A percentile compares a stretch with the other conserved stretches of the same genome.
Conservation (phyloP, 805 yeast species). For the Suhomyces sp. region DNA sequence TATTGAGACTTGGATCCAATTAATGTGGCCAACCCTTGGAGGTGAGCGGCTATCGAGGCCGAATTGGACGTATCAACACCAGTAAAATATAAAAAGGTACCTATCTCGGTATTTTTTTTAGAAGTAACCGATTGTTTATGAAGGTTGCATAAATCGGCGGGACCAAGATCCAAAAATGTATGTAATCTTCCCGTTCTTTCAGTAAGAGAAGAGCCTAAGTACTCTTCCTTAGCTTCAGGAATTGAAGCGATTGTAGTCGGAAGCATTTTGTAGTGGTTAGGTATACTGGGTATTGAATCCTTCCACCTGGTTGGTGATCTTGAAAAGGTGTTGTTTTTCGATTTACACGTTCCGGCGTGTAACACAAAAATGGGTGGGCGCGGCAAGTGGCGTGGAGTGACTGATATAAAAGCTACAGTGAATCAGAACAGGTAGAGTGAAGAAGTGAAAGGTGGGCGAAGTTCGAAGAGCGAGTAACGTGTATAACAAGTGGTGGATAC, state of each 20-base stretch:
- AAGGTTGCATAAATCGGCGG: slow-evolving; percentile 61
- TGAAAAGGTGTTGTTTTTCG: background rate
- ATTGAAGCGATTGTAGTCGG: slow-evolving; percentile 56
- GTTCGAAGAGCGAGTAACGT: background rate
- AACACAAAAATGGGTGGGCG: background rate
- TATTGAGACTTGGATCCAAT: slow-evolving; percentile 58
- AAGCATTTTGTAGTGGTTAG: slow-evolving; percentile 21
- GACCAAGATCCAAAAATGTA: slow-evolving; percentile 65
- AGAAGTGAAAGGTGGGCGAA: background rate
- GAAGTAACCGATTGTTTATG: slow-evolving; percentile 41
- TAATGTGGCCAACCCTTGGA: slow-evolving; percentile 64
- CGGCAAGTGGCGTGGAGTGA: background rate
- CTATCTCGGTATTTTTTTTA: slow-evolving; percentile 49
- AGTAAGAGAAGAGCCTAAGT: slow-evolving; percentile 55
- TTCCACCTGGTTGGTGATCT: slow-evolving; percentile 1
- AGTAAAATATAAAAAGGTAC: slow-evolving; percentile 69
- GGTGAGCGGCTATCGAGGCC: slow-evolving; percentile 73
- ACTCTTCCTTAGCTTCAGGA: slow-evolving; percentile 59
- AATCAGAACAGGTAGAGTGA: background rate
- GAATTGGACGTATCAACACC: slow-evolving; percentile 76
- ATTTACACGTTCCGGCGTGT: background rate
- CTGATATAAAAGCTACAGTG: background rate
- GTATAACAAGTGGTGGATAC: no score
- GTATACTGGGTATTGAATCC: background rate
- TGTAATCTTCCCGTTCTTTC: slow-evolving; percentile 63